Evolutionary conservation across 2,329 filamentous ascomycete genomes (phyloP), one percentile per base, ranked within the genome.

Genomic region (Paraconiothyrium sp.): DNA sequence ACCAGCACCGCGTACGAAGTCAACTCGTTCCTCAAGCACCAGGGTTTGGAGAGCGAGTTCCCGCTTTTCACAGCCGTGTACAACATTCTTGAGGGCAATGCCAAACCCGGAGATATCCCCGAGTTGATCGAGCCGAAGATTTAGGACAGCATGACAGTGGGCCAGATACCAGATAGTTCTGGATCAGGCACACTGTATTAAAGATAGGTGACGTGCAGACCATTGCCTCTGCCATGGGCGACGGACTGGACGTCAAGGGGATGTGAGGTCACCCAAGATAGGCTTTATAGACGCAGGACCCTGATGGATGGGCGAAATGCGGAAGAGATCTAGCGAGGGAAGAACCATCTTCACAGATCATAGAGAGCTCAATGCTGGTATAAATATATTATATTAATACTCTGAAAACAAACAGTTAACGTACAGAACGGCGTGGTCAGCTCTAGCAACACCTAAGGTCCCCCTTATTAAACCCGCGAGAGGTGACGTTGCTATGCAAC

Each of bases 1-100:
- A 98, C 93, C 0, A 90, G 90, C 70, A 99, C 95, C 3, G 94
- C 95, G 9, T 88, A 90, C 66, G 95, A 99, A 79, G 94, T 99
- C 46, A 92, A 97, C 82, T 89, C 85, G 54, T 98, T 98, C 80
- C 81, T 99, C 74, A 92, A 91, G 83, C 88, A 88, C 54, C 86
- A 91, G 67, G 91, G 90, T 0, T 81, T 90, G 67, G 93, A 96
- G 81, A 83, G 88, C 35, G 90, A 97, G 55, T 99, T 97, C 78
- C 95, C 95, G 22, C 83, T 99, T 6, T 96, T 99, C 77, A 97
- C 93, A 9, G 92, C 93, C 0, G 94, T 98, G 54, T 89, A 92
- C 74, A 83, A 89, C 67, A 94, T 97, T 70, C 81, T 97, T 49
- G 86, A 92, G 70, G 92, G 92, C 63, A 89, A 88, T 67, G 88